Evolutionary conservation across 306 rosid genomes (phyloP).

Genomic region (Carpinus viminea): DNA sequence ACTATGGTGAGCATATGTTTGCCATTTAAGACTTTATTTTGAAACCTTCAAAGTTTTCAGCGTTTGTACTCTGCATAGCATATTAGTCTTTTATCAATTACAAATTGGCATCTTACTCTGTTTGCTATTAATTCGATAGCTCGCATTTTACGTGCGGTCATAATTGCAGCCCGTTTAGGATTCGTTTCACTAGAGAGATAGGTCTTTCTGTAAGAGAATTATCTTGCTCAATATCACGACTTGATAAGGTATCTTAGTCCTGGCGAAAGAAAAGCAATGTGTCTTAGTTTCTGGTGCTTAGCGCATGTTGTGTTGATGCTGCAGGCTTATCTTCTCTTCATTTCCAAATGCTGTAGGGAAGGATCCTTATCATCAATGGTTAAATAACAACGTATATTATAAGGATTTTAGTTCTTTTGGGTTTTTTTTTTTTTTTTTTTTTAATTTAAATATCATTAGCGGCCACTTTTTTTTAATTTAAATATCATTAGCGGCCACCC

Average conservation of each 20-base stretch:
- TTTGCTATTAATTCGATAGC: conserved; percentile 45
- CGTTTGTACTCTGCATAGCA: not conserved
- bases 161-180: conserved; percentile 85
- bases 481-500: too few relatives aligned
- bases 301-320: conserved; percentile 3
- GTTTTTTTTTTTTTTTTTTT: too few relatives aligned
- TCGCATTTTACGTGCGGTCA: conserved; percentile 85
- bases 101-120: not conserved
- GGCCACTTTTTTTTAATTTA: too few relatives aligned
- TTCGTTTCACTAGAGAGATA: conserved; percentile 69
- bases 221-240: conserved; percentile 58
- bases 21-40: conserved; percentile 12
- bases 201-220: conserved; percentile 55
- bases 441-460: too few relatives aligned
- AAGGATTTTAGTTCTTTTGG: too few relatives aligned
- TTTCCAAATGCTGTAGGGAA: conserved; percentile 56
- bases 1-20: conserved; percentile 63
- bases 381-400: too few relatives aligned
- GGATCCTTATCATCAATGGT: conserved; percentile 75
- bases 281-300: not conserved
- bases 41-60: conserved; percentile 5
- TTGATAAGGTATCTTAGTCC: conserved; percentile 62
- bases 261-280: not conserved
- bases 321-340: conserved; percentile 19
- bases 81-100: not conserved